phyloP scores from a whole-genome alignment of 768 basidiomycete genomes.

The Ramaria rubella region DNA sequence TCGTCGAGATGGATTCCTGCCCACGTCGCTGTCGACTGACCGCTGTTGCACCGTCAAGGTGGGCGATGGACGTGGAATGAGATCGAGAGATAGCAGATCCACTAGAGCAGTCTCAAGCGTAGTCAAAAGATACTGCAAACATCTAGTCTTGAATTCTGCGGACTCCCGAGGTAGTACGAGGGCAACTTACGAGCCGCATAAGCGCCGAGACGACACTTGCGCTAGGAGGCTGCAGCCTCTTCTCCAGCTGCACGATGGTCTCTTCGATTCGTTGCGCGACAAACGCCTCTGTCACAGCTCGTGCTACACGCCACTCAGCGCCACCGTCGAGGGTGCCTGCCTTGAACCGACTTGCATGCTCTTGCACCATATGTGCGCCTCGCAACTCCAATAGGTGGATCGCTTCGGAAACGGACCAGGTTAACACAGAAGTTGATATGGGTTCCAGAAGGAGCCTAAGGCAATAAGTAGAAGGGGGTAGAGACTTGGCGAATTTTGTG shows the following conservation, averaged over 20 bases:
- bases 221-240: conserved; percentile 14
- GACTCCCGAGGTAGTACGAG: too few species aligned
- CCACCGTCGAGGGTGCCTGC: conserved; percentile 43
- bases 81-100: conserved; percentile 52
- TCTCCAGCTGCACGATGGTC: conserved; percentile 35
- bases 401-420: conserved; percentile 34
- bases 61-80: conserved; percentile 26
- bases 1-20: too few species aligned
- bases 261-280: conserved; percentile 49
- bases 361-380: conserved; percentile 51
- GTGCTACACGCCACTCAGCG: conserved; percentile 50
- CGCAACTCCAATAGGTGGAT: conserved; percentile 57
- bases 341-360: conserved; percentile 29
- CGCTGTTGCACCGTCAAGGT: not conserved
- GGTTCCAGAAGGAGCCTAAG: conserved; percentile 42
- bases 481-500: conserved; percentile 17
- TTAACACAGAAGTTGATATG: conserved; percentile 7
- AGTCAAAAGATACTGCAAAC: conserved; percentile 51
- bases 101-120: conserved; percentile 47
- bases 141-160: not conserved
- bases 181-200: conserved; percentile 25
- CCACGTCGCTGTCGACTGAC: not conserved
- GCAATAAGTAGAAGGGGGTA: conserved; percentile 48
- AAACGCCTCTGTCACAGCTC: conserved; percentile 64
- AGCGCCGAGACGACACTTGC: conserved; percentile 18